phyloP scores from a whole-genome alignment of 768 basidiomycete genomes.

The Vishniacozyma victoriae region DNA sequence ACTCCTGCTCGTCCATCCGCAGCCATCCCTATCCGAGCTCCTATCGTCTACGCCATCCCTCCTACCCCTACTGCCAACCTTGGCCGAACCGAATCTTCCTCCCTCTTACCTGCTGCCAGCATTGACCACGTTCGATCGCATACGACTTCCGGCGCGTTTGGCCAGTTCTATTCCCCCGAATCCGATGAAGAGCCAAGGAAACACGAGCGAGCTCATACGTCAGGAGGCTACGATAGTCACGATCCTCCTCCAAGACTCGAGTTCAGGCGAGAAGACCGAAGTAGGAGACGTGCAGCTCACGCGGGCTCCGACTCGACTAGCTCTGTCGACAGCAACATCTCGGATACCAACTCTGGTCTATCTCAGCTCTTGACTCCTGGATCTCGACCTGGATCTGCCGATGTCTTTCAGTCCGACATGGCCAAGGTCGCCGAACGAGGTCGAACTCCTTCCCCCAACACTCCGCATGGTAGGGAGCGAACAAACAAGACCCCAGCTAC shows the following conservation, averaged over 20 bases:
- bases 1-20: constrained; percentile 29
- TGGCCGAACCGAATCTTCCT: constrained; percentile 3
- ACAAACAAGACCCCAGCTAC: constrained; percentile 10
- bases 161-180: constrained; percentile 3
- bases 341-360: constrained; percentile 27
- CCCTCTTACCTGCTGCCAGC: constrained; percentile 7
- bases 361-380: constrained; percentile 35
- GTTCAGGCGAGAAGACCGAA: too few species aligned
- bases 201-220: neutral
- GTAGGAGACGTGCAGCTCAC: too few species aligned
- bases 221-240: neutral
- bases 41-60: constrained; percentile 39
- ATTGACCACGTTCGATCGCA: neutral
- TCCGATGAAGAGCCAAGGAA: neutral
- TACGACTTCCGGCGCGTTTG: constrained; percentile 2
- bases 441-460: constrained; percentile 15
- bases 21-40: constrained; percentile 44
- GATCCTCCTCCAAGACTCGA: too few species aligned
- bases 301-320: constrained; percentile 17
- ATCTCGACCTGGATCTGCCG: constrained; percentile 30
- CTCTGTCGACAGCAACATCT: constrained; percentile 19
- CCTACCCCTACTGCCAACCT: constrained; percentile 25
- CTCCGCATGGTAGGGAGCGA: neutral
- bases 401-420: constrained; percentile 20
- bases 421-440: constrained; percentile 6